Percentiles rank a stretch among this genome's conserved stretches.
Evolutionary conservation across 768 basidiomycete genomes (phyloP).

Genomic region (Paxillus rubicundulus): DNA sequence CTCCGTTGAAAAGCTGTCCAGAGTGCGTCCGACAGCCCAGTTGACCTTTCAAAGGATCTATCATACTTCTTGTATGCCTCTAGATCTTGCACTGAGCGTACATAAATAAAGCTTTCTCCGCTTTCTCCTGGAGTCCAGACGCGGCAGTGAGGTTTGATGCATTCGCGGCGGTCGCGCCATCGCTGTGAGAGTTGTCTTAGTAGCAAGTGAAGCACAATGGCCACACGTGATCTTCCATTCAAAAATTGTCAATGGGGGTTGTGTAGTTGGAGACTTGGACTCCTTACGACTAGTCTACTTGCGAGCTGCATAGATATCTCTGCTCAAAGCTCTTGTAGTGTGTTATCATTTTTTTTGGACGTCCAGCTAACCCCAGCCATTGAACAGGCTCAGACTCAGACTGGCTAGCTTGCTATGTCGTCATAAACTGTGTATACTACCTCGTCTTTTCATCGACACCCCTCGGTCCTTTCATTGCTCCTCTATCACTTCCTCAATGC

Average conservation of each 20-base stretch:
- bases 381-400: not conserved
- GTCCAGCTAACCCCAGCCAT: not conserved
- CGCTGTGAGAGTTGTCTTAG: not conserved
- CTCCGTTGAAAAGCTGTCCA: not conserved
- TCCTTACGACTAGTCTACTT: no score
- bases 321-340: no score
- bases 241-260: no score
- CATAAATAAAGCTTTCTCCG: conserved; percentile 29
- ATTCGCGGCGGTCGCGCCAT: conserved; percentile 28
- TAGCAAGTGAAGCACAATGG: no score
- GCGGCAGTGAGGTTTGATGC: conserved; percentile 28
- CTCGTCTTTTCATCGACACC: not conserved
- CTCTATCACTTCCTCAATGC: conserved; percentile 35
- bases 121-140: conserved; percentile 31
- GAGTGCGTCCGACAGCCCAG: not conserved
- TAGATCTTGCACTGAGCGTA: no score
- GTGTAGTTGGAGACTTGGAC: no score
- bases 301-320: no score
- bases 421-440: conserved; percentile 25
- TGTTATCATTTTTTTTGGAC: no score
- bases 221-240: no score
- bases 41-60: conserved; percentile 75
- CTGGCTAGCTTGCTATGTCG: conserved; percentile 29
- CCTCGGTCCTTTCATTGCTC: conserved; percentile 17
- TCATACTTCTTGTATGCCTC: conserved; percentile 87